phyloP scores from a whole-genome alignment of 257 asterid species.

The Capsicum chinense region DNA sequence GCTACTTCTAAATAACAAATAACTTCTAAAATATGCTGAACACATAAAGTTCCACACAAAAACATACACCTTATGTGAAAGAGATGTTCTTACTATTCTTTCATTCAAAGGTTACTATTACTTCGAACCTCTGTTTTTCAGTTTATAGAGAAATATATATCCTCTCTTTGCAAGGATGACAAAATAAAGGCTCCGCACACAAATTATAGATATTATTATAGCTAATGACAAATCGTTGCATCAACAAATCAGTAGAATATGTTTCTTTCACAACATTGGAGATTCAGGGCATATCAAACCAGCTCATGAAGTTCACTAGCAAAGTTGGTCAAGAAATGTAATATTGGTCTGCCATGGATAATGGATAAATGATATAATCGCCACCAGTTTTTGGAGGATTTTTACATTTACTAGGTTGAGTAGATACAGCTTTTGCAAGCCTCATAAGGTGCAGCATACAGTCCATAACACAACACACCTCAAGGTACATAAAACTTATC shows the following conservation, averaged over 20 bases:
- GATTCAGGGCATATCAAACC: not conserved
- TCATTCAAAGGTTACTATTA: not conserved
- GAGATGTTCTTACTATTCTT: not conserved
- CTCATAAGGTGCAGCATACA: not conserved
- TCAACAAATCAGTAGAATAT: conserved; percentile 10
- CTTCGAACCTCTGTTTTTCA: not conserved
- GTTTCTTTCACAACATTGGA: not conserved
- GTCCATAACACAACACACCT: not conserved
- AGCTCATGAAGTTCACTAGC: not conserved
- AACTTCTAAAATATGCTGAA: not conserved
- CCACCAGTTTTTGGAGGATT: not conserved
- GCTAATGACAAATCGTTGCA: not conserved
- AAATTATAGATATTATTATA: not conserved
- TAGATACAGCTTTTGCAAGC: not conserved
- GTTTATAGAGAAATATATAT: not conserved
- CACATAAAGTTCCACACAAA: not conserved
- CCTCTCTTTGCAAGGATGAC: not conserved
- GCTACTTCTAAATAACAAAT: not conserved
- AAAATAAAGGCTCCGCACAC: not conserved
- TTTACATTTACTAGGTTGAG: not conserved
- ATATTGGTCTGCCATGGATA: not conserved
- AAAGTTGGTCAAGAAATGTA: not conserved
- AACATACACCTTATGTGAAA: not conserved
- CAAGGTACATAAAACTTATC: not conserved
- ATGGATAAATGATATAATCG: not conserved